Conservation (phyloP, 208 protist species). For the Wallacemonas sp. region DNA sequence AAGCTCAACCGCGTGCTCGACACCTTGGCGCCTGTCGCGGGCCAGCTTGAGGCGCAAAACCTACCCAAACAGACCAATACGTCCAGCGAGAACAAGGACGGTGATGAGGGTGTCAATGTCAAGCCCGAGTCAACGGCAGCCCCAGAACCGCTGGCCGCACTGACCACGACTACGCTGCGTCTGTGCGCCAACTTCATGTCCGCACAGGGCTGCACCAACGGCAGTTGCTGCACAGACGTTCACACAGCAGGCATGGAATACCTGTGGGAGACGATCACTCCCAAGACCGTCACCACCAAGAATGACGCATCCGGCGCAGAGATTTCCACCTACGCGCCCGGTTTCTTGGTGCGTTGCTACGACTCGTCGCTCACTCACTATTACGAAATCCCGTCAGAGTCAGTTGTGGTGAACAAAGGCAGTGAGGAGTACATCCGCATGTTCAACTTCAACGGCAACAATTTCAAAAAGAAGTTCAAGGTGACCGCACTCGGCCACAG, state of each 20-base stretch:
- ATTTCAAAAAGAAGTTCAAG: slow-evolving; percentile 83
- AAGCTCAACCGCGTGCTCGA: slow-evolving; percentile 69
- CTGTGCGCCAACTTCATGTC: slow-evolving; percentile 56
- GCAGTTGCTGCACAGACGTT: slow-evolving; percentile 69
- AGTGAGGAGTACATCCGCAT: slow-evolving; percentile 69
- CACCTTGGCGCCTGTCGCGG: slow-evolving; percentile 46
- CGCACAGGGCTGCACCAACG: slow-evolving; percentile 45
- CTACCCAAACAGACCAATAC: not conserved
- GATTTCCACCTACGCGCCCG: slow-evolving; percentile 36
- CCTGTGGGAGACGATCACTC: slow-evolving; percentile 62
- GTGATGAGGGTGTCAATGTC: not conserved
- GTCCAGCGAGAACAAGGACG: slow-evolving; percentile 5
- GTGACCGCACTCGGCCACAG: slow-evolving; percentile 27
- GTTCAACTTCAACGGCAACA: slow-evolving; percentile 85
- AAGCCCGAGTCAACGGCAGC: slow-evolving; percentile 9
- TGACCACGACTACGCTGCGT: slow-evolving; percentile 32
- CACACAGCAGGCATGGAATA: slow-evolving; percentile 74
- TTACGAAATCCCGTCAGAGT: slow-evolving; percentile 71
- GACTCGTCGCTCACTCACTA: slow-evolving; percentile 61
- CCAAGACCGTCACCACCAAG: slow-evolving; percentile 18
- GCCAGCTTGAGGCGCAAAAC: slow-evolving; percentile 27
- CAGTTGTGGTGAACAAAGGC: slow-evolving; percentile 50
- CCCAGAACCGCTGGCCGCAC: slow-evolving; percentile 16
- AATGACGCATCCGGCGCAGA: slow-evolving; percentile 19
- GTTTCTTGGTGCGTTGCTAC: slow-evolving; percentile 78